Base-by-base conservation (phyloP, 2,329 filamentous ascomycete genomes). In the Stemphylium beticola region DNA sequence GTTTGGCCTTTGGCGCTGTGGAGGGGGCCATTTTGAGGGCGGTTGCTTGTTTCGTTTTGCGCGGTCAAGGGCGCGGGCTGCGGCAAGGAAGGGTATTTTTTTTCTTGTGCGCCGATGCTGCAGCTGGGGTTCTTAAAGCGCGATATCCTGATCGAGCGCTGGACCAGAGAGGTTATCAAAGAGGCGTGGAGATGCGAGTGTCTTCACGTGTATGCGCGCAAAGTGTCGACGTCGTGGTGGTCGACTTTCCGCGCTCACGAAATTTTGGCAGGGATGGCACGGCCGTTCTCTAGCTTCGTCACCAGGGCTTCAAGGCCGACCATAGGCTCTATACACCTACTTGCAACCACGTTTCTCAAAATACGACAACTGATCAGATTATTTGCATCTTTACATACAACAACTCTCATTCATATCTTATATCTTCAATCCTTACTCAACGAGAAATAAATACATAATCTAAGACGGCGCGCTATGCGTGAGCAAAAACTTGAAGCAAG, bases 181-280 rank as follows among this genome's bases (percentile, higher is more conserved):
- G 12, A 39, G 22, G n/a, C 2, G 38, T n/a, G 14, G 17, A 34
- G 24, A 29, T 18, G 45, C 18, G 15, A 22, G 17, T 17, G 34
- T 32, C 20, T 53, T 36, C 26, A 24, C 15, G 39, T 39, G 29
- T 44, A 40, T 44, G 33, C n/a, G 42, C 32, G 39, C 37, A 49
- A 49, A 20, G 50, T 20, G 39, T 40, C 15, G n/a, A 45, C 37
- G 29, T 52, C 29, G 45, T 47, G 42, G 14, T 45, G 50, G 43
- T 47, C 47, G 49, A 45, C 43, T 47, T 61, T 49, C 47, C 22
- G 39, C 49, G 42, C 45, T 67, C 62, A 66, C 53, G 64, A 72
- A 72, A 68, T 71, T 73, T 72, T 60, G 62, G 65, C 58, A 68
- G 66, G 68, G 66, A 50, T 73, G 58, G 61, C 68, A 72, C 67